Base-by-base conservation (phyloP, 2,329 filamentous ascomycete species). In the Albophoma yamanashiensis region DNA sequence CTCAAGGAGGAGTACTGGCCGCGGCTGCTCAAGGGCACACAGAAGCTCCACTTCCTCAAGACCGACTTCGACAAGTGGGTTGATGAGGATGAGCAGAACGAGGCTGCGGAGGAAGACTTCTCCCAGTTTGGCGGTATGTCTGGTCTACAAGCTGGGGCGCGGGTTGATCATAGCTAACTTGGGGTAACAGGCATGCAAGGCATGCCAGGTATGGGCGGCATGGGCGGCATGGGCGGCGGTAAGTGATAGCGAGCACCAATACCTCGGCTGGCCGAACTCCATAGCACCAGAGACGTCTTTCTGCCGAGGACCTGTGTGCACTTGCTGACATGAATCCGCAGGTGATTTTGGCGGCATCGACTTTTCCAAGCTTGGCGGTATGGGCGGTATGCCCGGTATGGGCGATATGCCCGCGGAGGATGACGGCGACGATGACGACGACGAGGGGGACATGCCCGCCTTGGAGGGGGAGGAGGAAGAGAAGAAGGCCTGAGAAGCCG, bases 1-100 rank as follows among this genome's bases (percentile, higher is more conserved):
- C 83, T 94, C 66, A 90, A 92, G 78, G 86, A 91, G 71, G 91
- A 94, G 77, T 97, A 88, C 85, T 99, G 94, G 94, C 92, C 92
- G 64, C 87, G 94, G 65, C 83, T 99, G 70, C 83, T 97, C 74
- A 97, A 97, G 87, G 90, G 93, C 62, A 76, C 80, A 67, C 88
- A 91, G 83, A 96, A 91, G 82, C 79, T 90, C 59, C 94, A 97
- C 79, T 99, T 92, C 85, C 78, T 99, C 71, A 96, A 96, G 88
- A 97, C 94, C 65, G 89, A 99, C 79, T 99, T 99, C 70, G 92
- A 97, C 81, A 97, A 96, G 89, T 97, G 92, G 92, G 90, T 96
- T 70, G 92, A 97, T 68, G 91, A 97, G 85, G 92, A 99, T 73
- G 94, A 99, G 84, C 94, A 99, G 81, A 89, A 97, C 72, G 92